These are phyloP conservation scores for Penicillium rolfsii DNA, from an alignment of 2,329 filamentous ascomycete genomes.

Conservation along the genomic window DNA sequence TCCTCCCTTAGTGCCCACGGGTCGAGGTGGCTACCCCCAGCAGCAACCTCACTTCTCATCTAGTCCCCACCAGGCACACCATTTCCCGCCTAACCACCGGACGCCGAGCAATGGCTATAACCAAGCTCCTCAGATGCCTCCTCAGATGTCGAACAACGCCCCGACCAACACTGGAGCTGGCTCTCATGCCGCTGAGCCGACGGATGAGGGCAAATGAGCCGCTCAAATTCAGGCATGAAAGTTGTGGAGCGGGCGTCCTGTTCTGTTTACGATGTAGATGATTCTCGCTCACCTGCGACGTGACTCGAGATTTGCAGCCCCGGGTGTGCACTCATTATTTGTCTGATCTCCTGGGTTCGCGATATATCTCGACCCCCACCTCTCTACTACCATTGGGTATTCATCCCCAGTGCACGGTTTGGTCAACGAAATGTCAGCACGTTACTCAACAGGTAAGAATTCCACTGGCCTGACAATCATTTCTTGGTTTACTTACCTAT, in stretches of 20 bases:
- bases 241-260: conserved; percentile 6
- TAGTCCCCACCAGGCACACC: conserved; percentile 67
- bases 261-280: not conserved
- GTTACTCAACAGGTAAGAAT: conserved; percentile 17
- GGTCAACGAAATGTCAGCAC: conserved; percentile 12
- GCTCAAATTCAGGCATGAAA: conserved; percentile 12
- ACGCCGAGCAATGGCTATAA: conserved; percentile 59
- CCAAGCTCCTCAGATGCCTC: conserved; percentile 50
- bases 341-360: conserved; percentile 7
- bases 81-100: conserved; percentile 63
- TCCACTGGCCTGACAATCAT: not conserved
- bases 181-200: conserved; percentile 47
- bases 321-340: conserved; percentile 11
- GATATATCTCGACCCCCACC: conserved; percentile 11
- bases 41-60: conserved; percentile 66
- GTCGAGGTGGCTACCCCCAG: conserved; percentile 62
- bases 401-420: conserved; percentile 9
- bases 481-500: not conserved
- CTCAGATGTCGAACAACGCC: conserved; percentile 48
- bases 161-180: conserved; percentile 36
- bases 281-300: conserved; percentile 5
- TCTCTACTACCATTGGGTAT: conserved; percentile 8
- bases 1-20: conserved; percentile 58
- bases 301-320: conserved; percentile 6
- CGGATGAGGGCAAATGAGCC: conserved; percentile 55